A percentile compares a stretch with the other conserved stretches of the same genome.
These are phyloP conservation scores for Straminergon stramineum DNA, from an alignment of 225 moss, liverwort and hornwort genomes.

Conservation along the genomic window DNA sequence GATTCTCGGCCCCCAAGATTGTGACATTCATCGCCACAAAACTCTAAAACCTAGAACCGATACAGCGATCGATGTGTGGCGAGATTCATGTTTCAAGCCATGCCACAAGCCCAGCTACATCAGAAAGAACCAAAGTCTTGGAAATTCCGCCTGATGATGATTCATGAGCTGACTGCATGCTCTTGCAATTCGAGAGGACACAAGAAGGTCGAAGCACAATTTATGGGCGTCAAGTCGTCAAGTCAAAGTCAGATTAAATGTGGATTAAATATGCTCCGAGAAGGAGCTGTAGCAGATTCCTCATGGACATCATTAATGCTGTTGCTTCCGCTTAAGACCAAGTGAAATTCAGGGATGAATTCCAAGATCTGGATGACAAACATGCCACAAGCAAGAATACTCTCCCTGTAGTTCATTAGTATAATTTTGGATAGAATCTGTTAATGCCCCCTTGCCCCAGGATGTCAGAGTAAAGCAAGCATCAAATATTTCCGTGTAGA, in stretches of 20 bases:
- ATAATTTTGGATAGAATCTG: neutral
- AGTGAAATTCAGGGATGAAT: neutral
- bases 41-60: neutral
- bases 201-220: neutral
- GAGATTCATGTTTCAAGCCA: neutral
- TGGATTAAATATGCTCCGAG: neutral
- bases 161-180: neutral
- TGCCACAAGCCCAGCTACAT: neutral
- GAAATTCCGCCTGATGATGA: neutral
- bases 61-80: neutral
- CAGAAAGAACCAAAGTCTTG: neutral
- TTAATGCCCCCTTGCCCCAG: neutral
- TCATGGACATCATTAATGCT: neutral
- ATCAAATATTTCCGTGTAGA: neutral
- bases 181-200: neutral
- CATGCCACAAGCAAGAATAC: neutral
- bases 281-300: neutral
- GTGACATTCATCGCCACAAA: neutral
- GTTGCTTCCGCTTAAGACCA: neutral
- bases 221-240: neutral
- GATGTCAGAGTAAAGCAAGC: neutral
- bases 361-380: neutral
- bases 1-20: neutral
- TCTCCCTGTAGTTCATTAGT: neutral
- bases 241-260: neutral